A percentile compares a stretch with the other conserved stretches of the same genome.
phyloP scores from a whole-genome alignment of 345 rosid genomes.

The Populus alba region DNA sequence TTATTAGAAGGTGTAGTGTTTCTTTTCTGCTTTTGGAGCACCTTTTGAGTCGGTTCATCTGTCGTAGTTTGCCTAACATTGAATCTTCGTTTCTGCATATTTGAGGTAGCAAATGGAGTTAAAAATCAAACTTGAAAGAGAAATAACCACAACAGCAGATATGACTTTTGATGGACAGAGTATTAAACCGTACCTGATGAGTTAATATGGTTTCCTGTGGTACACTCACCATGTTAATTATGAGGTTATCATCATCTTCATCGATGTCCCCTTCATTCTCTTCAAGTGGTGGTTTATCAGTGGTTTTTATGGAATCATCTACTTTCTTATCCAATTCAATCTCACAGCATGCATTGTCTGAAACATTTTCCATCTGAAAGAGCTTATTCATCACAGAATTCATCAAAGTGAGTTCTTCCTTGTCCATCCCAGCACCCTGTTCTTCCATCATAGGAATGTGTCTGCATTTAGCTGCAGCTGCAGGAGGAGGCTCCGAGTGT shows the following conservation, averaged over 20 bases:
- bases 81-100: slow-evolving; percentile 38
- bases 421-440: slow-evolving; percentile 38
- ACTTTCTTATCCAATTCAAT: slow-evolving; percentile 21
- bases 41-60: slow-evolving; percentile 18
- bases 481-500: slow-evolving; percentile 43
- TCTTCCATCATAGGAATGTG: slow-evolving; percentile 30
- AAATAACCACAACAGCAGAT: not conserved
- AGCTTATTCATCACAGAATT: slow-evolving; percentile 71
- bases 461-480: slow-evolving; percentile 19
- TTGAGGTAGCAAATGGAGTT: slow-evolving; percentile 16
- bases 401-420: slow-evolving; percentile 67
- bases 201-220: slow-evolving; percentile 22
- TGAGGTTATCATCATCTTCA: slow-evolving; percentile 44
- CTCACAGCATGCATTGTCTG: not conserved
- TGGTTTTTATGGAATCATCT: slow-evolving; percentile 18
- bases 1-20: slow-evolving; percentile 31
- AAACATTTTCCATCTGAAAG: slow-evolving; percentile 43
- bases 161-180: not conserved
- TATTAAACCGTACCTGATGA: slow-evolving; percentile 38
- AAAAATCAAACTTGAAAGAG: not conserved
- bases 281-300: slow-evolving; percentile 27
- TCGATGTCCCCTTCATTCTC: slow-evolving; percentile 20
- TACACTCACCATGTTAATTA: slow-evolving; percentile 43
- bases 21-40: slow-evolving; percentile 23
- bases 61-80: slow-evolving; percentile 26